Evolutionary conservation across 2,329 filamentous ascomycete species (phyloP).

Genomic region (Mycosphaerelloides madeirae): DNA sequence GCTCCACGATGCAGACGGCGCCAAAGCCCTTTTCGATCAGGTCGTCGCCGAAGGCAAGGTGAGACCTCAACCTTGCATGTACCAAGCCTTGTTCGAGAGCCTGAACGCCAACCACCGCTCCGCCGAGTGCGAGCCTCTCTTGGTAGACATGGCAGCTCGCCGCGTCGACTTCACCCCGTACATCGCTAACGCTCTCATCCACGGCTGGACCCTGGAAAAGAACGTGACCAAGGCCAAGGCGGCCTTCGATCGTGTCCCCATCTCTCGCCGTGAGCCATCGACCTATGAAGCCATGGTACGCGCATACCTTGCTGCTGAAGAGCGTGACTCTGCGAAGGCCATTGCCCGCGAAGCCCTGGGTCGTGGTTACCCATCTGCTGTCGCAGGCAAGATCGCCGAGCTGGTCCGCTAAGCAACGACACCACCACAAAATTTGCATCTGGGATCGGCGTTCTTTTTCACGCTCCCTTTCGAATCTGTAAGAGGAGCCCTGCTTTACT

Average conservation of each 20-base stretch:
- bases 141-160: conserved; percentile 68
- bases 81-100: conserved; percentile 93
- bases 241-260: conserved; percentile 74
- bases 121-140: conserved; percentile 61
- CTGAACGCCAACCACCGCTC: conserved; percentile 95
- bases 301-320: conserved; percentile 79
- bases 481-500: not conserved
- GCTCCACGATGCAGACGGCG: conserved; percentile 81
- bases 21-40: conserved; percentile 73
- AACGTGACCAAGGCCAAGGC: conserved; percentile 72
- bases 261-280: conserved; percentile 82
- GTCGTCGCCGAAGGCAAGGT: conserved; percentile 66
- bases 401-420: conserved; percentile 58
- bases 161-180: conserved; percentile 87
- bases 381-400: conserved; percentile 89
- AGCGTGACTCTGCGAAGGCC: conserved; percentile 67
- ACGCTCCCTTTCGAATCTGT: conserved; percentile 2
- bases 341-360: conserved; percentile 88
- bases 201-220: conserved; percentile 86
- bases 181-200: conserved; percentile 96
- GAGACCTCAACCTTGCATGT: conserved; percentile 75
- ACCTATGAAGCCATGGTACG: conserved; percentile 99
- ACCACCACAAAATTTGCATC: not conserved
- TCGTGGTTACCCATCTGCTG: conserved; percentile 84
- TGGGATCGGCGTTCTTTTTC: conserved; percentile 4